These are phyloP conservation scores for Uronychia binucleata DNA, from an alignment of 73 alveolate species.

Conservation along the genomic window DNA sequence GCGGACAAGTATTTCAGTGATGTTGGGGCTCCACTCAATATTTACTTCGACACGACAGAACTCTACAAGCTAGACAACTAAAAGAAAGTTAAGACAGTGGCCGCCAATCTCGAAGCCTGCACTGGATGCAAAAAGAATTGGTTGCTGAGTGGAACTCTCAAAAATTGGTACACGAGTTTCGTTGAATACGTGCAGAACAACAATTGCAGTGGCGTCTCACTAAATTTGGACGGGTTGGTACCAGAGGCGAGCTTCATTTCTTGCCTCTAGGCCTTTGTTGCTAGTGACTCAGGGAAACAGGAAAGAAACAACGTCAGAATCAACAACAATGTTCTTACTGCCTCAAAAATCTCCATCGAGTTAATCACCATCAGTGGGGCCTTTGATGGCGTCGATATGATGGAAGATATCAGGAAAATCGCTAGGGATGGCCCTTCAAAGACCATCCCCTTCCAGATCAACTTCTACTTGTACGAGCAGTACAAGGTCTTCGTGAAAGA, in stretches of 20 bases:
- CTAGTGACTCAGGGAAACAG: background rate
- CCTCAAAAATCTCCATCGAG: background rate
- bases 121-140: background rate
- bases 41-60: background rate
- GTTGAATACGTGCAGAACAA: background rate
- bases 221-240: background rate
- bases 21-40: background rate
- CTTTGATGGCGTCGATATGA: background rate
- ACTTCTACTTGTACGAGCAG: background rate
- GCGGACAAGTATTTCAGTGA: slow-evolving; percentile 1
- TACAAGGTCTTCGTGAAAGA: slow-evolving; percentile 15
- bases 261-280: background rate
- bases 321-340: background rate
- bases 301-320: background rate
- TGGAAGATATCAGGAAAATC: background rate
- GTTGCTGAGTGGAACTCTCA: background rate
- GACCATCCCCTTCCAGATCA: background rate
- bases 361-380: background rate
- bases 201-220: background rate
- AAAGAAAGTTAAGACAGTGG: background rate
- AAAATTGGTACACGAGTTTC: background rate
- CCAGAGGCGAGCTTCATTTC: background rate
- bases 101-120: background rate
- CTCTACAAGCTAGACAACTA: background rate
- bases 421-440: background rate